phyloP scores from a whole-genome alignment of 2,329 filamentous ascomycete genomes.

The Aspergillus floridensis region DNA sequence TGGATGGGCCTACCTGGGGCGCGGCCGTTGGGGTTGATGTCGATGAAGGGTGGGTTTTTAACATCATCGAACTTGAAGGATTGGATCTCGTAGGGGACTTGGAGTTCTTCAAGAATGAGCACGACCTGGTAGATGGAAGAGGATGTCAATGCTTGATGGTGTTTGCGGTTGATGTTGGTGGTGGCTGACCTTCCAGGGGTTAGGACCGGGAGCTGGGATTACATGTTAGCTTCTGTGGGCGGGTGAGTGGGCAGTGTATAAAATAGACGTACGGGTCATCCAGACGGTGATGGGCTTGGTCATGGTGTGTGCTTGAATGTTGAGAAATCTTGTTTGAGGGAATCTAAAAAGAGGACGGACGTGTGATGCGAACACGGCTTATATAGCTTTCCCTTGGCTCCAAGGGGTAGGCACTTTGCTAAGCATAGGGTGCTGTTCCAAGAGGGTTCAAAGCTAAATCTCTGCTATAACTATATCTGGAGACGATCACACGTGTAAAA shows the following conservation, averaged over 20 bases:
- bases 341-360: not conserved
- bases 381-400: too few relatives aligned
- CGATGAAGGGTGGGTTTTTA: not conserved
- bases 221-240: not conserved
- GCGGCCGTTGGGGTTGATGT: constrained; percentile 1
- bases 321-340: not conserved
- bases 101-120: not conserved
- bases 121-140: not conserved
- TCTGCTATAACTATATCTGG: too few relatives aligned
- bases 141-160: too few relatives aligned
- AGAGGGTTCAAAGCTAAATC: too few relatives aligned
- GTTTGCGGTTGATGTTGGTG: not conserved
- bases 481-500: too few relatives aligned
- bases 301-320: not conserved
- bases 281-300: not conserved
- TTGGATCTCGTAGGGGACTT: not conserved
- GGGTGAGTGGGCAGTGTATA: not conserved
- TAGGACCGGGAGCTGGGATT: not conserved
- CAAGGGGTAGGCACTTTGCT: too few relatives aligned
- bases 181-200: not conserved
- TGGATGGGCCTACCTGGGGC: not conserved
- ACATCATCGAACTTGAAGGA: constrained; percentile 2
- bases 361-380: not conserved
- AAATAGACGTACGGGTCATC: not conserved
- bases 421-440: too few relatives aligned